phyloP scores from a whole-genome alignment of 129 eudicot species.

The Mikania micrantha region DNA sequence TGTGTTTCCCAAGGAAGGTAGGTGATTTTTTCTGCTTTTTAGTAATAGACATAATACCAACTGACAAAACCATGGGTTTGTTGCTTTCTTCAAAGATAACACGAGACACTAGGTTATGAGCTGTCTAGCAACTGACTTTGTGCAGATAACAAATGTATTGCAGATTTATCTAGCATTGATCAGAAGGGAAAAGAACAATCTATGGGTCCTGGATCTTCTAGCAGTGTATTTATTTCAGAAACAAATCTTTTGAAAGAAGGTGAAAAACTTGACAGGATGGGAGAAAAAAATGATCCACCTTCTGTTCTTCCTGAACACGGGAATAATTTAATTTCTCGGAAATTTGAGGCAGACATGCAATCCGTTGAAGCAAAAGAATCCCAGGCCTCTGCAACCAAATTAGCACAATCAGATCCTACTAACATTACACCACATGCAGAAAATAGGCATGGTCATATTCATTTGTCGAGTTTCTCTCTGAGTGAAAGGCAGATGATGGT shows the following conservation, averaged over 20 bases:
- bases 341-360: slow-evolving; percentile 38
- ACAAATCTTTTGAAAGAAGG: slow-evolving; percentile 42
- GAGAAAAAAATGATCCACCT: slow-evolving; percentile 30
- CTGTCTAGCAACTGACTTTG: not conserved
- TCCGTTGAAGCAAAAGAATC: slow-evolving; percentile 36
- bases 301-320: slow-evolving; percentile 35
- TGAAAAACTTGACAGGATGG: slow-evolving; percentile 32
- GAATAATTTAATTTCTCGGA: slow-evolving; percentile 24
- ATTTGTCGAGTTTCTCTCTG: slow-evolving; percentile 34
- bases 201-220: slow-evolving; percentile 35
- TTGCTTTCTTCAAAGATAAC: slow-evolving; percentile 1
- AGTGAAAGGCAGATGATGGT: slow-evolving; percentile 38
- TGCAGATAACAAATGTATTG: slow-evolving; percentile 20
- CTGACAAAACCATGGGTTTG: not conserved
- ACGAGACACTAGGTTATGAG: slow-evolving; percentile 3
- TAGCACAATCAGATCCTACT: slow-evolving; percentile 38
- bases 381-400: slow-evolving; percentile 36
- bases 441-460: slow-evolving; percentile 28
- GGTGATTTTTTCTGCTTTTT: not conserved
- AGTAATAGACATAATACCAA: not conserved
- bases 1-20: slow-evolving; percentile 73
- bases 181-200: slow-evolving; percentile 71
- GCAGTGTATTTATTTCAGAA: slow-evolving; percentile 37
- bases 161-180: slow-evolving; percentile 58
- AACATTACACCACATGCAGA: slow-evolving; percentile 28